phyloP scores from a whole-genome alignment of 2,329 filamentous ascomycete genomes.

The Colletotrichum godetiae region DNA sequence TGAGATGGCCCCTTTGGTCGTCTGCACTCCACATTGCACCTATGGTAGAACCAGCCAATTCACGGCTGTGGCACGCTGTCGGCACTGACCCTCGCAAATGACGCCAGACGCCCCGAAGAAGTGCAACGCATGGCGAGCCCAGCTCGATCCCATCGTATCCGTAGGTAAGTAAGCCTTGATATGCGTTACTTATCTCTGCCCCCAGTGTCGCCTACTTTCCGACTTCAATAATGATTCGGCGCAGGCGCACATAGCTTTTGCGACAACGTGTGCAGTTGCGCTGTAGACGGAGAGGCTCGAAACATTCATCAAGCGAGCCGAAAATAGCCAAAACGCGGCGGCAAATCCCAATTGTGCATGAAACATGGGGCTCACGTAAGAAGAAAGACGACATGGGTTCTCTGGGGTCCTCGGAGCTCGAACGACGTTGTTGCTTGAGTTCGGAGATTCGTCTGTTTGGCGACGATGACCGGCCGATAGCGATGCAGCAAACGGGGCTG shows the following conservation, averaged over 20 bases:
- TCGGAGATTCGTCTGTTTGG: constrained; percentile 30
- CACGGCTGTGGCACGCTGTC: neutral
- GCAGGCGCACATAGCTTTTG: neutral
- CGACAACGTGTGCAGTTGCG: neutral
- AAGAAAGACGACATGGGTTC: constrained; percentile 13
- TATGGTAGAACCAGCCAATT: neutral
- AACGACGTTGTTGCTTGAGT: constrained; percentile 12
- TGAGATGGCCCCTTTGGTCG: neutral
- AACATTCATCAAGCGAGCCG: neutral
- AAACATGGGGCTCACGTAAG: constrained; percentile 24
- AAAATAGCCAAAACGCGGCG: constrained; percentile 21
- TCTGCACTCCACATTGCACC: constrained; percentile 14
- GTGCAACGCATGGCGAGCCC: neutral
- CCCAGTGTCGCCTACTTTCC: too few species aligned
- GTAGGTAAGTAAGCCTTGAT: neutral
- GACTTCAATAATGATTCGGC: too few species aligned
- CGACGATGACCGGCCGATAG: neutral
- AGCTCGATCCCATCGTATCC: neutral
- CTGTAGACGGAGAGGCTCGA: neutral
- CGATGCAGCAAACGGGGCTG: neutral
- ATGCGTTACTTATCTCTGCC: neutral
- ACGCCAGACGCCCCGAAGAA: neutral
- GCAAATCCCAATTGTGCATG: constrained; percentile 10
- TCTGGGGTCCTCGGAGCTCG: constrained; percentile 19
- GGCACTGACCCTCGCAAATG: neutral